Percentiles rank a stretch among this genome's conserved stretches.
phyloP scores from a whole-genome alignment of 805 yeast species.

The Soucietia sequanensis region DNA sequence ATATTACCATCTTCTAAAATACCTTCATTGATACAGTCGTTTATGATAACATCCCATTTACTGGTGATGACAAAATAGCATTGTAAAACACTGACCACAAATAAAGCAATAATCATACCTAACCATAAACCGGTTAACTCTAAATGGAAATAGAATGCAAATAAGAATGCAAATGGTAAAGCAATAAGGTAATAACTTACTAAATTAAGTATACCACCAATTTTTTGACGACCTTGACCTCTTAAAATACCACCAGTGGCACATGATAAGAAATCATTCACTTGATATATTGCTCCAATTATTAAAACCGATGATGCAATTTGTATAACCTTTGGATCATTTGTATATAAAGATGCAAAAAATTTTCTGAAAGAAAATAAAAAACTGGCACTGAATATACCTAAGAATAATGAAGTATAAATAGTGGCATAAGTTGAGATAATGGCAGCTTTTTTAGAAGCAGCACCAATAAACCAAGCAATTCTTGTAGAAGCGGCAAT shows the following conservation, averaged over 20 bases:
- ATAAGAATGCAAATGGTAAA: constrained; percentile 44
- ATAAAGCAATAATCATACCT: constrained; percentile 45
- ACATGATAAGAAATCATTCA: constrained; percentile 50
- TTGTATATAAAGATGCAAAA: constrained; percentile 42
- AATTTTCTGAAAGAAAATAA: constrained; percentile 33
- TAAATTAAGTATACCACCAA: constrained; percentile 53
- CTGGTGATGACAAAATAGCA: constrained; percentile 37
- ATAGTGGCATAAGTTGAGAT: constrained; percentile 39
- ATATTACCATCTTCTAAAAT: constrained; percentile 33
- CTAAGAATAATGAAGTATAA: constrained; percentile 27
- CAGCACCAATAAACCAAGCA: constrained; percentile 76
- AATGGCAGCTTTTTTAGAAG: constrained; percentile 37
- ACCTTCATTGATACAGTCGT: constrained; percentile 43
- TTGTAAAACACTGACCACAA: constrained; percentile 41
- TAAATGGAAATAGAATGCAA: constrained; percentile 40
- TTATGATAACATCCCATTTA: constrained; percentile 44
- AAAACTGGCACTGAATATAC: constrained; percentile 37
- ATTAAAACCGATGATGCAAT: constrained; percentile 40
- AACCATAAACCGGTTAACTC: constrained; percentile 50
- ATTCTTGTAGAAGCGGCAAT: constrained; percentile 75
- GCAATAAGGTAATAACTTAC: constrained; percentile 49
- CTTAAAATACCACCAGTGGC: constrained; percentile 54
- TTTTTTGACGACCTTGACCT: constrained; percentile 58
- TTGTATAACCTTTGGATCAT: constrained; percentile 34
- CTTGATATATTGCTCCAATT: constrained; percentile 51